Evolutionary conservation across 2,329 filamentous ascomycete genomes (phyloP).

Genomic region (Botryotinia calthae): DNA sequence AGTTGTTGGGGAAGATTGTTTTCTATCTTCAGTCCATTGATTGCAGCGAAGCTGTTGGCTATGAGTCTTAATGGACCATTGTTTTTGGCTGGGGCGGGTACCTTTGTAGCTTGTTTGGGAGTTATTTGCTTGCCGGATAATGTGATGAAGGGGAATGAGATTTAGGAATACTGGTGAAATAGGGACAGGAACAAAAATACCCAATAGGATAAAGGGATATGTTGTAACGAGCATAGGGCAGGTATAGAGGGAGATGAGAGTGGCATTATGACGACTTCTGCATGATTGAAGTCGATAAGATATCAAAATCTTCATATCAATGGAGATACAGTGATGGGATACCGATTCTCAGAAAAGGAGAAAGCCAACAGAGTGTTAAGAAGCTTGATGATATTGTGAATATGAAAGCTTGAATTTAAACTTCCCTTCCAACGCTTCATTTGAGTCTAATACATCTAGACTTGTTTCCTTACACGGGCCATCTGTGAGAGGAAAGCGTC

Average conservation of each 20-base stretch:
- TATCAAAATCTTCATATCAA: background rate
- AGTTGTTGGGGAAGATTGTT: slow-evolving; percentile 59
- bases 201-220: background rate
- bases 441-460: background rate
- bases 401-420: background rate
- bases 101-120: slow-evolving; percentile 51
- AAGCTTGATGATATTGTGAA: background rate
- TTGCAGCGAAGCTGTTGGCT: slow-evolving; percentile 48
- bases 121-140: slow-evolving; percentile 47
- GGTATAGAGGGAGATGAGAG: background rate
- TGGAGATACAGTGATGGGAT: too few species aligned
- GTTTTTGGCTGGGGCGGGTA: slow-evolving; percentile 55
- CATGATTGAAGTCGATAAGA: background rate
- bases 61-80: slow-evolving; percentile 49
- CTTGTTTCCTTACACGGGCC: background rate
- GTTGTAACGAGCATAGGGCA: background rate
- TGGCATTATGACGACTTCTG: background rate
- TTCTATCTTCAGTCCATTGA: slow-evolving; percentile 56
- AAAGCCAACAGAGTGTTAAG: too few species aligned
- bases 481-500: background rate
- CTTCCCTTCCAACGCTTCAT: background rate
- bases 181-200: background rate
- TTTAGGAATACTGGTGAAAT: slow-evolving; percentile 1
- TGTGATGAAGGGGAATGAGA: slow-evolving; percentile 19
- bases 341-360: background rate